Evolutionary conservation across 2,329 filamentous ascomycete species (phyloP).

Genomic region (Zarea fungicola): DNA sequence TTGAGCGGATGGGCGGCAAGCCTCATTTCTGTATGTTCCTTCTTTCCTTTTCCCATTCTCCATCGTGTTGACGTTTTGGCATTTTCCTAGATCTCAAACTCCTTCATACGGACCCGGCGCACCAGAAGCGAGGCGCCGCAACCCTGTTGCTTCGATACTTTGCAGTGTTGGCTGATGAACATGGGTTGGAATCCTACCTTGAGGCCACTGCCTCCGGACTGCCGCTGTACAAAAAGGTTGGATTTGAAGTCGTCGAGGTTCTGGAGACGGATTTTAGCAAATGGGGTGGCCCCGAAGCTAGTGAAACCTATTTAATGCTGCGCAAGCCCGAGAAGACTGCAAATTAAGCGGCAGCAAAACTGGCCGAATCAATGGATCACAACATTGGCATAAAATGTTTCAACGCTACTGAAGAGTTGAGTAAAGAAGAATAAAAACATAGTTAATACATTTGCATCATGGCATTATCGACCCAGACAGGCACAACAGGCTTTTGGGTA

Average conservation of each 20-base stretch:
- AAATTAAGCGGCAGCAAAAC: neutral
- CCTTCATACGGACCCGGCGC: slow-evolving; percentile 32
- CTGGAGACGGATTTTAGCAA: slow-evolving; percentile 23
- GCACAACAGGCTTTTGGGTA: too few species aligned
- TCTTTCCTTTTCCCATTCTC: neutral
- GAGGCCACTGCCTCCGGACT: slow-evolving; percentile 30
- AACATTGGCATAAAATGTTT: too few species aligned
- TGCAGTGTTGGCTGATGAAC: slow-evolving; percentile 30
- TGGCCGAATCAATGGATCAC: too few species aligned
- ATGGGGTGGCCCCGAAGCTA: slow-evolving; percentile 23
- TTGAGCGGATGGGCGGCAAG: slow-evolving; percentile 26
- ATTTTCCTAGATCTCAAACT: slow-evolving; percentile 29
- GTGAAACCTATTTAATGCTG: slow-evolving; percentile 7
- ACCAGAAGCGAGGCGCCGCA: slow-evolving; percentile 32
- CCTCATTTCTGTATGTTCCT: slow-evolving; percentile 30
- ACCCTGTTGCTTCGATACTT: slow-evolving; percentile 30
- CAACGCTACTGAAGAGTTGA: too few species aligned
- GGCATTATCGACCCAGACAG: too few species aligned
- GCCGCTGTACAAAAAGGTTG: slow-evolving; percentile 30
- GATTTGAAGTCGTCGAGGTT: slow-evolving; percentile 28
- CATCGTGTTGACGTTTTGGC: neutral
- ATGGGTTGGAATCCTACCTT: slow-evolving; percentile 31
- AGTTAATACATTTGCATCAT: too few species aligned
- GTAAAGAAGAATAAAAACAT: too few species aligned
- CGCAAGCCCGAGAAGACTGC: neutral